Evolutionary conservation across 495 filamentous ascomycete genomes (phyloP).

Genomic region (Penicillium herquei): DNA sequence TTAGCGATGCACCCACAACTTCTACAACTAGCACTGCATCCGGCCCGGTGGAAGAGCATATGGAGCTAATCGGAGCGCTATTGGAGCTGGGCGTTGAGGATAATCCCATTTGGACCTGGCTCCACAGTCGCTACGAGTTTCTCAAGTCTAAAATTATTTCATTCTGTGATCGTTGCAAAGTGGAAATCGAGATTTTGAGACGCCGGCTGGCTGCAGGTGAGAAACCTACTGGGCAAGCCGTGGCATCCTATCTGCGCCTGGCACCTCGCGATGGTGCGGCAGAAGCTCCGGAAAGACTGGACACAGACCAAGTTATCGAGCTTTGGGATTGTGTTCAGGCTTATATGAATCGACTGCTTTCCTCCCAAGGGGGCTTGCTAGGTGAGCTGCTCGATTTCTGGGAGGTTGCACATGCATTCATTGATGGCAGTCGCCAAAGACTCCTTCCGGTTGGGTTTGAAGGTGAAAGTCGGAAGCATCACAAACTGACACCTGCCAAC

Average conservation of each 20-base stretch:
- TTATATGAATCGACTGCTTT: constrained; percentile 66
- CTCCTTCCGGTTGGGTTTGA: constrained; percentile 80
- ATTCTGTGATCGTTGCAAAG: constrained; percentile 76
- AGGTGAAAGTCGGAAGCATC: constrained; percentile 78
- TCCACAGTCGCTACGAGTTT: constrained; percentile 82
- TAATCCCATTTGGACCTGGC: constrained; percentile 94
- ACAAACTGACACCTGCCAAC: constrained; percentile 71
- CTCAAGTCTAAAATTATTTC: constrained; percentile 78
- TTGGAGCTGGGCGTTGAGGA: constrained; percentile 91
- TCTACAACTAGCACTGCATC: constrained; percentile 39
- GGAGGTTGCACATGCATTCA: constrained; percentile 88
- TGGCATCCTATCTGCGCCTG: constrained; percentile 70
- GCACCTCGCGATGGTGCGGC: constrained; percentile 61
- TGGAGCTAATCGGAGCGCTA: constrained; percentile 83
- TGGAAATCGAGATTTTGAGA: constrained; percentile 88
- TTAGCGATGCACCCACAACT: constrained; percentile 58
- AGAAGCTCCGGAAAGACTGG: constrained; percentile 55
- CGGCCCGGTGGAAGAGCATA: constrained; percentile 70
- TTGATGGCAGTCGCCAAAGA: constrained; percentile 79
- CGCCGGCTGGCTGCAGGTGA: constrained; percentile 72
- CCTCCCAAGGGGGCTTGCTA: constrained; percentile 72
- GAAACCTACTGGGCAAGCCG: constrained; percentile 62
- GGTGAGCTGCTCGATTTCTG: constrained; percentile 91
- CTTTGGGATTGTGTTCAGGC: constrained; percentile 82
- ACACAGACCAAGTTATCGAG: constrained; percentile 74